Evolutionary conservation across 176 grass and related monocot species (phyloP).

Genomic region (Themeda triandra): DNA sequence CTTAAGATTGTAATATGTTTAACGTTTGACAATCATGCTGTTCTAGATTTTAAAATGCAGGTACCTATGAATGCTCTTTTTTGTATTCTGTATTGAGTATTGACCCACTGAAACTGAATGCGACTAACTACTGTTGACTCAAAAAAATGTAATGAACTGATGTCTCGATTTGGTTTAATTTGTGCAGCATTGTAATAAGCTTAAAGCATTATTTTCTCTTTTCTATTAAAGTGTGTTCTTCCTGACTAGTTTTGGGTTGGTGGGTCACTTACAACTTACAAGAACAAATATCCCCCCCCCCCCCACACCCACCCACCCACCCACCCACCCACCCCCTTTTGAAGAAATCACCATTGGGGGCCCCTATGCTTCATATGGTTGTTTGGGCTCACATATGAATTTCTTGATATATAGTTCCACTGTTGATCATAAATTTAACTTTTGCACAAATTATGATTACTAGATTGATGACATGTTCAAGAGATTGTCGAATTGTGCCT

Average conservation of each 20-base stretch:
- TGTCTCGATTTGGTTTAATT: too few species aligned
- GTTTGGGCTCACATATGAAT: not conserved
- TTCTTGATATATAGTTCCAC: not conserved
- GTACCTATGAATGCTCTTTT: too few species aligned
- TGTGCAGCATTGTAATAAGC: too few species aligned
- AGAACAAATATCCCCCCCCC: not conserved
- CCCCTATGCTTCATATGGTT: not conserved
- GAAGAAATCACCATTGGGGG: not conserved
- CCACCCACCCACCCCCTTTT: not conserved
- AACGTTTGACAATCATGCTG: not conserved
- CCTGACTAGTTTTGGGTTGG: too few species aligned
- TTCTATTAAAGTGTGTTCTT: too few species aligned
- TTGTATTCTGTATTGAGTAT: too few species aligned
- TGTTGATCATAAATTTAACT: not conserved
- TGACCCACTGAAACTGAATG: not conserved
- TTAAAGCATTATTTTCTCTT: too few species aligned
- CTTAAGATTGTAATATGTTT: conserved; percentile 21
- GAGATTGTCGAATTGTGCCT: not conserved
- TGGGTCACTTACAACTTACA: too few species aligned
- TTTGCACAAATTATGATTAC: not conserved
- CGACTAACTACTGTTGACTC: too few species aligned
- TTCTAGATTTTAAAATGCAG: too few species aligned
- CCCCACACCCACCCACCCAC: too few species aligned
- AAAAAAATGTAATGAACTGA: too few species aligned
- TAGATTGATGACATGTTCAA: conserved; percentile 1